Evolutionary conservation across 345 rosid genomes (phyloP).

Genomic region (Citrus hindsii): DNA sequence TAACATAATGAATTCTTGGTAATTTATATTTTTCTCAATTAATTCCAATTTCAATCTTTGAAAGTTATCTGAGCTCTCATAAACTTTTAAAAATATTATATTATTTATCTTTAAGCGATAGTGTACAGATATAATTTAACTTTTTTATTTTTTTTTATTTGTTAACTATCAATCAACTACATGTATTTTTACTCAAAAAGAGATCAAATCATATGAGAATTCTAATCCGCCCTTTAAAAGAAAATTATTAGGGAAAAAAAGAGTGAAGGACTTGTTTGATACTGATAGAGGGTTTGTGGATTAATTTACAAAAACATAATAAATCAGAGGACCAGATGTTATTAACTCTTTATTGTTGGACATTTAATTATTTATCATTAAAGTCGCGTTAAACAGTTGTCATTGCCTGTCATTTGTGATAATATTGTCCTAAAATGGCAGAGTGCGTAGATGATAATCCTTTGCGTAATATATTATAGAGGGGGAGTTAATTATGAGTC

Average conservation of each 20-base stretch:
- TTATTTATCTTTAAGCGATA: fast-evolving
- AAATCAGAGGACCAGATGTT: background rate
- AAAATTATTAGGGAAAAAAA: no score
- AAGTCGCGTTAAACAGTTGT: no score
- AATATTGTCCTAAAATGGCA: background rate
- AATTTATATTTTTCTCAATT: background rate
- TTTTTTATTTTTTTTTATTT: no score
- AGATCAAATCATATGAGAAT: no score
- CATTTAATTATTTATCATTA: no score
- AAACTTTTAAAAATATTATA: fast-evolving
- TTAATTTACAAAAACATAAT: no score
- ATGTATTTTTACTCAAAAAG: no score
- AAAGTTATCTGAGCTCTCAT: background rate
- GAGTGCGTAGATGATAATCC: background rate
- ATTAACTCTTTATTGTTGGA: background rate
- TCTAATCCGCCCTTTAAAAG: no score
- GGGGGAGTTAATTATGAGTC: background rate
- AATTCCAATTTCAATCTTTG: background rate
- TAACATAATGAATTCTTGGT: background rate
- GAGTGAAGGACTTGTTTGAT: background rate
- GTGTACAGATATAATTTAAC: fast-evolving
- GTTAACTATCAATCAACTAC: no score
- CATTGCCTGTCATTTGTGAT: background rate
- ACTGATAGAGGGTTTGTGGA: background rate
- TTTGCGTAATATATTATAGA: background rate